Percentiles rank a stretch among this genome's conserved stretches.
These are phyloP conservation scores for Effrenium voratum DNA, from an alignment of 73 alveolate genomes.

Conservation along the genomic window DNA sequence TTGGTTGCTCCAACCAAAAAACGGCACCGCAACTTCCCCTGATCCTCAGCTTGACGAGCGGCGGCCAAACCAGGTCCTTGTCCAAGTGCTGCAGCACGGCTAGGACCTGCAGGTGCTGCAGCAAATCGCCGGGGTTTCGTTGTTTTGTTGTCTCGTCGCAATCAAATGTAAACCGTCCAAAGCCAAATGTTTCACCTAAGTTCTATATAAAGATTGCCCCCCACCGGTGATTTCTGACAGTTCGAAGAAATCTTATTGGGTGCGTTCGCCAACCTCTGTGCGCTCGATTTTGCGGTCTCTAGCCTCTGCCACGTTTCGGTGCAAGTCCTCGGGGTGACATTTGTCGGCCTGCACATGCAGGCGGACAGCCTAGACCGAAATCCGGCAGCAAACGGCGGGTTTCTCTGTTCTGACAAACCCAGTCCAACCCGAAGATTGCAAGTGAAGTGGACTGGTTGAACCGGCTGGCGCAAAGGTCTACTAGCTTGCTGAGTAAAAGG, in stretches of 20 bases:
- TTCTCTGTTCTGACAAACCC: neutral
- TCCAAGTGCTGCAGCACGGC: slow-evolving; percentile 56
- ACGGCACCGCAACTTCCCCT: no score
- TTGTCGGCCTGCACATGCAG: slow-evolving; percentile 67
- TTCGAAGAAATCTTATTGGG: no score
- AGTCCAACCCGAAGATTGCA: neutral
- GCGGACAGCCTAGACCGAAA: neutral
- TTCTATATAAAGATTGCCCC: no score
- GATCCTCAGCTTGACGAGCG: neutral
- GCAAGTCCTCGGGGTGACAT: slow-evolving; percentile 71
- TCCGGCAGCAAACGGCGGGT: neutral
- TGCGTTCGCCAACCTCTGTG: neutral
- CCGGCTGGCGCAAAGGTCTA: no score
- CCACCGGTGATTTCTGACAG: no score
- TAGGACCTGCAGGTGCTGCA: slow-evolving; percentile 1
- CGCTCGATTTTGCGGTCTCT: neutral
- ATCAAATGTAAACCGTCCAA: no score
- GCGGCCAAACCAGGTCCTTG: slow-evolving; percentile 74
- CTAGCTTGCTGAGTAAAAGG: no score
- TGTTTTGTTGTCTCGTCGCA: no score
- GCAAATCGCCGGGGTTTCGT: no score
- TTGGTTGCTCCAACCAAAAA: neutral
- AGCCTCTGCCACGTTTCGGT: slow-evolving; percentile 66
- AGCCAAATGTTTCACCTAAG: no score
- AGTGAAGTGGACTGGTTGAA: no score